Evolutionary conservation across 768 basidiomycete genomes (phyloP), one percentile per base, ranked within the genome.

Genomic region (Xerocomellus chrysenteron): DNA sequence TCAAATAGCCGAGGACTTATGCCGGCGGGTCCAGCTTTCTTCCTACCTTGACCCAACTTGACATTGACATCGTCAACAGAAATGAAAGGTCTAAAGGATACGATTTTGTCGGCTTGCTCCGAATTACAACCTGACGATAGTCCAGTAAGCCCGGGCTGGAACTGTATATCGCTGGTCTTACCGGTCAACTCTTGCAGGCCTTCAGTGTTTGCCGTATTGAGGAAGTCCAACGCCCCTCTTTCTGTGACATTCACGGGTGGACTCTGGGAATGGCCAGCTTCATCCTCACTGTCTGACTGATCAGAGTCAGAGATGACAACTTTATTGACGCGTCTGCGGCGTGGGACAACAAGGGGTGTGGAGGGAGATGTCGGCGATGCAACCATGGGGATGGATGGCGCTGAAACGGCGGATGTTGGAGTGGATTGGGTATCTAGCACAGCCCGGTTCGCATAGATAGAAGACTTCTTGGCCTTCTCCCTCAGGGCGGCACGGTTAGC

Each of bases 1-100:
- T 96, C 93, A 68, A 98, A 92, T 71, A 98, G 80, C 54, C 89
- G 85, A 57, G 90, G 81, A 58, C 93, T 94, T 65, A 99, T 86
- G 21, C 96, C 95, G 5, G 77, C 80, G 10, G 87, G 84, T 10
- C 87, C 86, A 3, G 85, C 83, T 67, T 92, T 94, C 76, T 92
- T 95, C 77, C 86, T 91, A n/a, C 86, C 88, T 70, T 90, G 88
- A 33, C 84, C 82, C 10, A 98, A 80, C 71, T 90, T 95, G 43
- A 67, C 68, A 45, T 83, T 85, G 46, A 96, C 75, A 55, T 94
- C 90, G 30, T 87, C 85, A 36, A 88, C 79, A 13, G 84, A 83
- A n/a, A 70, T 67, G 70, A 92, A 99, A 0, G 94, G 94, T 46
- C 96, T 85, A 13, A 92, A 75, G 17, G 79, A 80, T 52, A 92